phyloP scores from a whole-genome alignment of 1,284 basidiomycete genomes.

The Apiotrichum siamense region DNA sequence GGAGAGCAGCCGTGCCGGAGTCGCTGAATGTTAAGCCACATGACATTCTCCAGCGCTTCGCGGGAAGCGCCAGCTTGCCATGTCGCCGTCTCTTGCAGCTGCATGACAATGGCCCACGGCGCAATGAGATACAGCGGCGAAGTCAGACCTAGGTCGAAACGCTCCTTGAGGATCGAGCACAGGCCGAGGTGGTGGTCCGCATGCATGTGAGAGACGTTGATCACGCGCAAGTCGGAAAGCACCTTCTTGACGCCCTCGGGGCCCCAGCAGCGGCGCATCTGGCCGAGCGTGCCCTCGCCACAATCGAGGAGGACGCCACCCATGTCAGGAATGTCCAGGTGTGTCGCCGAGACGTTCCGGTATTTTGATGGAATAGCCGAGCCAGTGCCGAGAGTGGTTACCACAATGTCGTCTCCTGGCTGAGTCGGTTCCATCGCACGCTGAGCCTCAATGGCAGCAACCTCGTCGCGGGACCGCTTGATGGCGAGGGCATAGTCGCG shows the following conservation, averaged over 20 bases:
- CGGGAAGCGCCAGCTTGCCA: constrained; percentile 29
- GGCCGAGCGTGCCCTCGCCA: constrained; percentile 88
- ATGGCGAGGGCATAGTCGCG: constrained; percentile 13
- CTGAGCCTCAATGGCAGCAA: constrained; percentile 13
- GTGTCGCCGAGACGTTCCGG: constrained; percentile 74
- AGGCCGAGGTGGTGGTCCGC: constrained; percentile 90
- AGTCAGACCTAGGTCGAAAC: constrained; percentile 50
- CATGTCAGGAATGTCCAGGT: constrained; percentile 61
- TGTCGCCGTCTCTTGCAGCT: constrained; percentile 45
- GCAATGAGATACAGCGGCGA: constrained; percentile 61
- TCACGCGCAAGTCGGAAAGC: constrained; percentile 64
- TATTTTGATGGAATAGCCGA: constrained; percentile 78
- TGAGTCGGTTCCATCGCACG: constrained; percentile 6
- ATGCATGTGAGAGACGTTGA: constrained; percentile 87
- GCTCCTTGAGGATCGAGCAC: constrained; percentile 64
- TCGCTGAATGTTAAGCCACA: constrained; percentile 31
- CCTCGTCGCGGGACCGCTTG: constrained; percentile 17
- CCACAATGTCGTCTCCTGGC: constrained; percentile 60
- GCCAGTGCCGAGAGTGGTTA: constrained; percentile 81
- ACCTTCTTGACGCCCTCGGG: constrained; percentile 50
- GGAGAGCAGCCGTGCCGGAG: constrained; percentile 6
- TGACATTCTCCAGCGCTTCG: constrained; percentile 35
- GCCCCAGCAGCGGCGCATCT: constrained; percentile 74
- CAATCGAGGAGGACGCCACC: constrained; percentile 78
- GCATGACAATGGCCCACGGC: constrained; percentile 37